Conservation (phyloP, 139 green algal species). For the Dunaliella primolecta region DNA sequence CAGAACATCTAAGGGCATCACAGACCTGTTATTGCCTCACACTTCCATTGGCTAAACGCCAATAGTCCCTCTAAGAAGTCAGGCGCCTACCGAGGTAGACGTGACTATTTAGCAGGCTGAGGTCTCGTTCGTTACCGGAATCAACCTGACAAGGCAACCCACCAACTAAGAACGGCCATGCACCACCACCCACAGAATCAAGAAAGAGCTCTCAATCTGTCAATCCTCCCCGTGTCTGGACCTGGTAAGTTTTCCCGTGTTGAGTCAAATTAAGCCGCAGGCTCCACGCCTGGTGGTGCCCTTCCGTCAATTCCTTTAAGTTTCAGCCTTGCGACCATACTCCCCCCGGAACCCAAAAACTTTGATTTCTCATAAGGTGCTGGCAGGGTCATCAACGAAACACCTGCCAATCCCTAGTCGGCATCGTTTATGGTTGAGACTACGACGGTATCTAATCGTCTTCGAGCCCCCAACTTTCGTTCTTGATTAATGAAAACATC, state of each 20-base stretch:
- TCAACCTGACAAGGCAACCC: constrained; percentile 94
- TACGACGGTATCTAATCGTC: constrained; percentile 99
- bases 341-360: no score
- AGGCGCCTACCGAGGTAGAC: constrained; percentile 21
- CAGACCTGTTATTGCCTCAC: constrained; percentile 81
- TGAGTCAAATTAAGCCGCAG: constrained; percentile 97
- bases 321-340: no score
- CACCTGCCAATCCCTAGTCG: constrained; percentile 99
- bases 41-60: constrained; percentile 69
- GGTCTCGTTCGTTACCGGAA: constrained; percentile 96
- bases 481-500: constrained; percentile 99
- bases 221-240: constrained; percentile 92
- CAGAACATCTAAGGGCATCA: constrained; percentile 97
- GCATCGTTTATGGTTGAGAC: constrained; percentile 99
- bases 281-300: constrained; percentile 92
- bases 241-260: no score
- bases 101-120: constrained; percentile 95
- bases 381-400: no score
- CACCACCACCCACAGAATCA: no score
- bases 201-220: constrained; percentile 92
- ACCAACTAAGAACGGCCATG: no score
- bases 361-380: no score
- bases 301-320: no score
- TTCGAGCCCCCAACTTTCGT: constrained; percentile 99
- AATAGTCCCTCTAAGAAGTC: constrained; percentile 36